Evolutionary conservation across 768 basidiomycete genomes (phyloP).

Genomic region (Cystobasidium onofrii): DNA sequence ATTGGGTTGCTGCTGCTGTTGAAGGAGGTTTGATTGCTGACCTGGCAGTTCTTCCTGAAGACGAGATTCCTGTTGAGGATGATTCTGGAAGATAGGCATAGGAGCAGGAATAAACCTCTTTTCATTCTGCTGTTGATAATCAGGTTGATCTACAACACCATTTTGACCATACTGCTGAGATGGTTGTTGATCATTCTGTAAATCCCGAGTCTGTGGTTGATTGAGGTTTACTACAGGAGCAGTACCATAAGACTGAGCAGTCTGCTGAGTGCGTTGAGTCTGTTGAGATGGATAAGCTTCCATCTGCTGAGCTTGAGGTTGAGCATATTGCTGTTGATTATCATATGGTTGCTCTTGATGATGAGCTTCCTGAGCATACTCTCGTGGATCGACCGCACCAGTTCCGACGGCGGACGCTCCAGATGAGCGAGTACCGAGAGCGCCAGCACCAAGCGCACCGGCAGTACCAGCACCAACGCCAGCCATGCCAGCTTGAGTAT

Average conservation of each 20-base stretch:
- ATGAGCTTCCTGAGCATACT: background rate
- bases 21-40: background rate
- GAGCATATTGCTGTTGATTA: slow-evolving; percentile 14
- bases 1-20: slow-evolving; percentile 11
- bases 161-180: too few relatives aligned
- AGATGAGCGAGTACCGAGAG: background rate
- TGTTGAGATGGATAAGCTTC: background rate
- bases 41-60: background rate
- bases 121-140: background rate
- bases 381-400: background rate
- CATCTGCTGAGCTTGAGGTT: slow-evolving; percentile 2
- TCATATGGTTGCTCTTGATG: background rate
- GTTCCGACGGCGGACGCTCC: background rate
- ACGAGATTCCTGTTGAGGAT: background rate
- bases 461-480: slow-evolving; percentile 8
- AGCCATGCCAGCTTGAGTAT: slow-evolving; percentile 19
- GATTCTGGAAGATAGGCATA: background rate
- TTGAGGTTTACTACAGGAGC: background rate
- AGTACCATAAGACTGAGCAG: background rate
- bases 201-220: background rate
- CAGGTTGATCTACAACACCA: too few relatives aligned
- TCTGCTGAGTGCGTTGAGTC: background rate
- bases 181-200: background rate
- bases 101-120: background rate
- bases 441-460: background rate